phyloP scores from a whole-genome alignment of 2,329 filamentous ascomycete species.

The Raffaelea albimanens region DNA sequence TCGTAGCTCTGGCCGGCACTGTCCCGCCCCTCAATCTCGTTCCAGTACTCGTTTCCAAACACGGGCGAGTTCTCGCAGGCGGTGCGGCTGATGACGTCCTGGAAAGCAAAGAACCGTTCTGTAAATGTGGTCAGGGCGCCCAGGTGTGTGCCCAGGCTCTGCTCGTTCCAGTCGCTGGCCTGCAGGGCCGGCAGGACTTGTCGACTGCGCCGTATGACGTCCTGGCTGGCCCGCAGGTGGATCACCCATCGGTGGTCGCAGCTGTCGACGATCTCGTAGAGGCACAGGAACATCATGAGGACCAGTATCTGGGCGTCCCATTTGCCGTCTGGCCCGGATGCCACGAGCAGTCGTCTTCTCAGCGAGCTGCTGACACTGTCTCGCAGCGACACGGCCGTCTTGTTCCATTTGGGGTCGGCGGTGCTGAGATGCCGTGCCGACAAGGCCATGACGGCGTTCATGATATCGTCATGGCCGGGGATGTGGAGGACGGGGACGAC shows the following conservation, averaged over 20 bases:
- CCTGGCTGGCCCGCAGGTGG: slow-evolving; percentile 3
- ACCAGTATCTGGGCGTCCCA: slow-evolving; percentile 2
- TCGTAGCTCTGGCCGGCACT: neutral
- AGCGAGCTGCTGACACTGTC: neutral
- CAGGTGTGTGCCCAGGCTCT: neutral
- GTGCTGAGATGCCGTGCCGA: slow-evolving; percentile 4
- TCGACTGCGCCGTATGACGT: neutral
- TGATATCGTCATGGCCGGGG: slow-evolving; percentile 1
- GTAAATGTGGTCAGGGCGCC: neutral
- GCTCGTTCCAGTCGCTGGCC: no score
- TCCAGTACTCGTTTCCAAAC: slow-evolving; percentile 1
- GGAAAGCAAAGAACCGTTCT: slow-evolving; percentile 4
- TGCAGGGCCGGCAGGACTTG: neutral
- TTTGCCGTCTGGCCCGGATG: neutral
- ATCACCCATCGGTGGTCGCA: slow-evolving; percentile 4
- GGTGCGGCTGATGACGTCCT: slow-evolving; percentile 2
- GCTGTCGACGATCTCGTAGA: slow-evolving; percentile 6
- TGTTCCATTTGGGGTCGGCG: neutral
- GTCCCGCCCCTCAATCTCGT: neutral
- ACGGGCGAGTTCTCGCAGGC: slow-evolving; percentile 2
- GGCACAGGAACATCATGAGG: slow-evolving; percentile 4
- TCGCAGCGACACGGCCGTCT: neutral
- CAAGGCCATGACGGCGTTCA: slow-evolving; percentile 2
- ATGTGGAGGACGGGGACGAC: slow-evolving; percentile 3
- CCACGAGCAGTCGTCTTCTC: neutral